Conservation (phyloP, 805 yeast genomes). For the Kuraishia capsulata region DNA sequence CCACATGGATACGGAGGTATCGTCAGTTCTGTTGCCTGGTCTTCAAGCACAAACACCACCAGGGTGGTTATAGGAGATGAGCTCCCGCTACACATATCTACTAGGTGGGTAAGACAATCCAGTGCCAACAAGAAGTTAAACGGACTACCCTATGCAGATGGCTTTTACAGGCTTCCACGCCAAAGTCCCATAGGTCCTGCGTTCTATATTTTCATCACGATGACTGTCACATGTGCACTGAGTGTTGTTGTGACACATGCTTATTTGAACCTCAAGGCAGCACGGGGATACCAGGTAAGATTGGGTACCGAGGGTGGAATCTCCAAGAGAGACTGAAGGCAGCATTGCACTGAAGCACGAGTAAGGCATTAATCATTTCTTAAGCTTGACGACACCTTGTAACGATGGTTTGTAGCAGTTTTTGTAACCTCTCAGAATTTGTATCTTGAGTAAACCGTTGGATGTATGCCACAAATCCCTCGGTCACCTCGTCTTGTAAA, state of each 20-base stretch:
- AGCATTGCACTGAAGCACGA: background rate
- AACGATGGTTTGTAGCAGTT: background rate
- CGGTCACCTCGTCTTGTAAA: conserved; percentile 22
- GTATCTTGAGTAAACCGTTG: conserved; percentile 9
- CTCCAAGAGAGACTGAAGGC: conserved; percentile 1
- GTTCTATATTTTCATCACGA: background rate
- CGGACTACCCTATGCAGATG: conserved; percentile 1
- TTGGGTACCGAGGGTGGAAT: conserved; percentile 5
- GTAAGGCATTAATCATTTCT: background rate
- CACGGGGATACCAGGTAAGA: background rate
- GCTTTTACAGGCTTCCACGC: conserved; percentile 5
- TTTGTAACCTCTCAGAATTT: background rate
- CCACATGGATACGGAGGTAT: conserved; percentile 28
- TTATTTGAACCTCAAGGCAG: background rate
- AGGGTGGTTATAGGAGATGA: conserved; percentile 59
- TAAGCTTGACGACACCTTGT: background rate
- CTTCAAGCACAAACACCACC: conserved; percentile 52
- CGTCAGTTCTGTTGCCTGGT: conserved; percentile 48
- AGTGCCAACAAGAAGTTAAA: background rate
- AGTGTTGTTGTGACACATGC: background rate
- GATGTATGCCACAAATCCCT: conserved; percentile 23
- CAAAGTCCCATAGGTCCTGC: background rate
- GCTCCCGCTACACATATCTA: conserved; percentile 46
- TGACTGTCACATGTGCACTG: background rate
- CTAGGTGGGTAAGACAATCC: conserved; percentile 36